These are phyloP conservation scores for Aaosphaeria arxii DNA, from an alignment of 2,329 filamentous ascomycete species.

Conservation along the genomic window DNA sequence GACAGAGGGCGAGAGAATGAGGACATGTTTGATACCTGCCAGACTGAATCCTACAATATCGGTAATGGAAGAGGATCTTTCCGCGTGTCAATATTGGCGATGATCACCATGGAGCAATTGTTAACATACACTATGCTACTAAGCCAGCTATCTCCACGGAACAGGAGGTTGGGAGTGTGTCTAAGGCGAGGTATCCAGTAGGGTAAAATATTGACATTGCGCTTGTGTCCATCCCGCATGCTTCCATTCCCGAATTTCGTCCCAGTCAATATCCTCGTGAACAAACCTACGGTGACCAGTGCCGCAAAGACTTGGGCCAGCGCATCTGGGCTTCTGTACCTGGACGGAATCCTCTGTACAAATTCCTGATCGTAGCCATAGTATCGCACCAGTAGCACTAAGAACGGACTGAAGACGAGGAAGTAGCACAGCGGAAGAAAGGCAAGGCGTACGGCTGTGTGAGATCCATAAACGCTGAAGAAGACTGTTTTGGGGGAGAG, in stretches of 20 bases:
- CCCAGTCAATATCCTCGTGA: conserved; percentile 29
- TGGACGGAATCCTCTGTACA: conserved; percentile 15
- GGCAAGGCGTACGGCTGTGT: conserved; percentile 26
- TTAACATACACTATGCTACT: conserved; percentile 38
- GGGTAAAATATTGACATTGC: conserved; percentile 48
- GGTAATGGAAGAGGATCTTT: conserved; percentile 34
- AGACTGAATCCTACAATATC: conserved; percentile 50
- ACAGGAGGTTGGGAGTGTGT: conserved; percentile 51
- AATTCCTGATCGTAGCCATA: conserved; percentile 18
- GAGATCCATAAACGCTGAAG: conserved; percentile 31
- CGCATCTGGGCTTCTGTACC: conserved; percentile 25
- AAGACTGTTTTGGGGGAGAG: conserved; percentile 30
- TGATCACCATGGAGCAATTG: background rate
- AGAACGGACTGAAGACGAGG: conserved; percentile 28
- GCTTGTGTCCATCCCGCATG: conserved; percentile 26
- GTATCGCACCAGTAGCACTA: conserved; percentile 18
- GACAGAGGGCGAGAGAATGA: conserved; percentile 50
- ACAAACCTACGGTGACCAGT: conserved; percentile 22
- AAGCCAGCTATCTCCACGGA: conserved; percentile 45
- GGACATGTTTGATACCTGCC: conserved; percentile 48
- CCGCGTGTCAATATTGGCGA: conserved; percentile 5
- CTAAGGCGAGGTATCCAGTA: conserved; percentile 61
- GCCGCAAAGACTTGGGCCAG: conserved; percentile 26
- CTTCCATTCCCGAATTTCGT: conserved; percentile 7
- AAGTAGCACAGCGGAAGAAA: conserved; percentile 35